Evolutionary conservation across 495 filamentous ascomycete genomes (phyloP).

Genomic region (Penicillium dipodomyicola): DNA sequence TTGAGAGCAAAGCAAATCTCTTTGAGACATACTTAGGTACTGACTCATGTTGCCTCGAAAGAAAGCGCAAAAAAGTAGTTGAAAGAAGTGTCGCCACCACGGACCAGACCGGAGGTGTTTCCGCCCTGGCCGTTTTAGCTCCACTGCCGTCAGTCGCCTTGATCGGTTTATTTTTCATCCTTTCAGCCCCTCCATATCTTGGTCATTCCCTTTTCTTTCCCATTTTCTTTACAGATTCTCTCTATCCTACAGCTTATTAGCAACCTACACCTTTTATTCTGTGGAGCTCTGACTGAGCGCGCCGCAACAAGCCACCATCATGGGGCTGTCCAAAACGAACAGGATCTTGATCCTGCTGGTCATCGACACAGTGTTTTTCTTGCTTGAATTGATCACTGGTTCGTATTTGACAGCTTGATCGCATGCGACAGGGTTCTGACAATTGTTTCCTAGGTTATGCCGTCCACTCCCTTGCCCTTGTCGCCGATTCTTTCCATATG

Average conservation of each 20-base stretch:
- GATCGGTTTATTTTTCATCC: neutral
- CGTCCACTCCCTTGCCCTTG: constrained; percentile 86
- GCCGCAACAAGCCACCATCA: constrained; percentile 35
- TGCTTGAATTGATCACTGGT: constrained; percentile 81
- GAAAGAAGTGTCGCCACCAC: constrained; percentile 18
- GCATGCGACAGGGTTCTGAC: constrained; percentile 15
- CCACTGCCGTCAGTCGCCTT: constrained; percentile 8
- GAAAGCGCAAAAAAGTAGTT: neutral
- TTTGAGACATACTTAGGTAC: too few relatives aligned
- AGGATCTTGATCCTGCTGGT: constrained; percentile 89
- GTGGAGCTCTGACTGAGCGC: constrained; percentile 27
- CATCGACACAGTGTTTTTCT: constrained; percentile 86
- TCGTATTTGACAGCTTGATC: constrained; percentile 12
- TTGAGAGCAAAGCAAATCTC: neutral
- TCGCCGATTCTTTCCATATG: constrained; percentile 99
- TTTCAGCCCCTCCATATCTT: constrained; percentile 6
- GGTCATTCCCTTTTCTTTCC: neutral
- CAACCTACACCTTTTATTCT: constrained; percentile 7
- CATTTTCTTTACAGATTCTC: neutral
- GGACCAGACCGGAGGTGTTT: constrained; percentile 19
- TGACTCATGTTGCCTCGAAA: neutral
- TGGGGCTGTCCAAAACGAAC: constrained; percentile 90
- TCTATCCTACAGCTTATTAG: neutral
- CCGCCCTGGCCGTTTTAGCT: constrained; percentile 17
- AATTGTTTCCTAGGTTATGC: constrained; percentile 55